A percentile compares a stretch with the other conserved stretches of the same genome.
Conservation (phyloP, 2,329 filamentous ascomycete species). For the Purpureocillium takamizusanense region DNA sequence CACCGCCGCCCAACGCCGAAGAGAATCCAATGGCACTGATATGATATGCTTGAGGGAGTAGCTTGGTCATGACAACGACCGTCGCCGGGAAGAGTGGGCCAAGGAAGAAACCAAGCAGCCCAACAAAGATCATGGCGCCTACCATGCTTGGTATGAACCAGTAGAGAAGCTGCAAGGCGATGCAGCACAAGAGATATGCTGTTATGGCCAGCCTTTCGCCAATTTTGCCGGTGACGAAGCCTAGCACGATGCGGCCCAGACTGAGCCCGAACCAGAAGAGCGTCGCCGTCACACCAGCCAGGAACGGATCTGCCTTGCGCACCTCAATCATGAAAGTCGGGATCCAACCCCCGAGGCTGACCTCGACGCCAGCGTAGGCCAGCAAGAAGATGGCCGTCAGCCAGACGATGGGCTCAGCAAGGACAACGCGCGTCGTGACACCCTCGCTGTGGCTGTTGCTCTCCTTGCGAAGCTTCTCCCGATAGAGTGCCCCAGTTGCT, state of each 20-base stretch:
- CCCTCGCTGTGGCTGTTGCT: slow-evolving; percentile 21
- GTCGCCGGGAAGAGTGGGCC: slow-evolving; percentile 72
- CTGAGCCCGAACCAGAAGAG: slow-evolving; percentile 83
- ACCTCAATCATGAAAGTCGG: slow-evolving; percentile 81
- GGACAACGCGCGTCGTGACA: slow-evolving; percentile 34
- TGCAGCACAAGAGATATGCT: slow-evolving; percentile 53
- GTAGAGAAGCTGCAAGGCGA: slow-evolving; percentile 62
- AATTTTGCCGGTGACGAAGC: slow-evolving; percentile 65
- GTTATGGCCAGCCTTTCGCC: slow-evolving; percentile 61
- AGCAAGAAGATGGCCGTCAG: slow-evolving; percentile 66
- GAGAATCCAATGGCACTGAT: slow-evolving; percentile 76
- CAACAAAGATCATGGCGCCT: slow-evolving; percentile 62
- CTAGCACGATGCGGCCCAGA: slow-evolving; percentile 60
- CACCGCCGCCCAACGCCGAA: slow-evolving; percentile 65
- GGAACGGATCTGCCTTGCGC: slow-evolving; percentile 58
- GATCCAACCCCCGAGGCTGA: slow-evolving; percentile 69
- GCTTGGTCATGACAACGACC: slow-evolving; percentile 63
- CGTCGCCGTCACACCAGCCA: slow-evolving; percentile 66
- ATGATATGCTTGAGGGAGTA: slow-evolving; percentile 65
- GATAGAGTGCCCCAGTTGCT: slow-evolving; percentile 47
- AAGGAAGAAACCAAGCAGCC: slow-evolving; percentile 68
- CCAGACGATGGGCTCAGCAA: slow-evolving; percentile 56
- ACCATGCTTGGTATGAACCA: slow-evolving; percentile 75
- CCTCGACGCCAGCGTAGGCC: slow-evolving; percentile 71
- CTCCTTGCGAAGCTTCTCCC: slow-evolving; percentile 16